phyloP scores from a whole-genome alignment of 192 early-diverging fungal genomes.

The Podila verticillata region DNA sequence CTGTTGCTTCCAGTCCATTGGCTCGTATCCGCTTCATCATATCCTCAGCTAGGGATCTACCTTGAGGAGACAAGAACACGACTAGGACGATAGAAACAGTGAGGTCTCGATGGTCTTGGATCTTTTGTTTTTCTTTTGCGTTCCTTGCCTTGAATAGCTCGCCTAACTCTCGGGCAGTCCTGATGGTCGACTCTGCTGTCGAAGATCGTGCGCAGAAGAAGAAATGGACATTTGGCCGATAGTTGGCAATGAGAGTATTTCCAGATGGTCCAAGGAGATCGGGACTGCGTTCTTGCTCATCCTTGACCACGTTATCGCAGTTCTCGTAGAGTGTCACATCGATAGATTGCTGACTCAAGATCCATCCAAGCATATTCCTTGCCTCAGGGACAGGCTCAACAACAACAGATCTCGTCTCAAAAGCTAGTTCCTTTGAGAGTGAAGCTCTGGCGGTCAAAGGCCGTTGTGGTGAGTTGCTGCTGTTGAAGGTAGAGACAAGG shows the following conservation, averaged over 20 bases:
- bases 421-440: slow-evolving; percentile 43
- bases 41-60: slow-evolving; percentile 45
- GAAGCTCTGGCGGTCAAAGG: background rate
- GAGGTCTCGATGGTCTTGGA: slow-evolving; percentile 19
- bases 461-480: slow-evolving; percentile 1
- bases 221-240: slow-evolving; percentile 37
- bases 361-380: slow-evolving; percentile 25
- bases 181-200: slow-evolving; percentile 20
- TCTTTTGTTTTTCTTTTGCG: slow-evolving; percentile 1
- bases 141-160: slow-evolving; percentile 27
- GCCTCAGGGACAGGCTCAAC: slow-evolving; percentile 19
- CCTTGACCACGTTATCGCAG: slow-evolving; percentile 25
- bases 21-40: slow-evolving; percentile 34
- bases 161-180: slow-evolving; percentile 30
- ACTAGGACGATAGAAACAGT: slow-evolving; percentile 43
- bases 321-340: slow-evolving; percentile 29
- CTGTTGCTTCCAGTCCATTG: slow-evolving; percentile 25
- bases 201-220: slow-evolving; percentile 37
- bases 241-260: slow-evolving; percentile 9
- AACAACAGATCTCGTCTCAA: slow-evolving; percentile 7
- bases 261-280: slow-evolving; percentile 22
- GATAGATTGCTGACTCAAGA: slow-evolving; percentile 33
- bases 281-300: slow-evolving; percentile 18
- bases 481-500: slow-evolving; percentile 6
- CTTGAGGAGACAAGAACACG: slow-evolving; percentile 43